Base-by-base conservation (phyloP, 805 yeast species). In the Candida sithepensis region DNA sequence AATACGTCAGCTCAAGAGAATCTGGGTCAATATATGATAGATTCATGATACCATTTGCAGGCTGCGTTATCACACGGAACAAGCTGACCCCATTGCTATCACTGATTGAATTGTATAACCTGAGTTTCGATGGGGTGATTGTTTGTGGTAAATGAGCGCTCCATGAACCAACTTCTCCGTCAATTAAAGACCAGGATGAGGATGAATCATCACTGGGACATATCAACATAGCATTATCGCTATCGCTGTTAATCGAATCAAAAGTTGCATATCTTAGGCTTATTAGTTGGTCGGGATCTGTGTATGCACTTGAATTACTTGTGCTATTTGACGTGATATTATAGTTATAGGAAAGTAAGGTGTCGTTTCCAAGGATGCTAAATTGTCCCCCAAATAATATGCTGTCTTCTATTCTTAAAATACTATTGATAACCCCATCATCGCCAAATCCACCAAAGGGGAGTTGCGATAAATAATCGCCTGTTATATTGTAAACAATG, bases 21-120 rank as follows among this genome's bases (percentile, higher is more conserved):
- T 61, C 50, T 2, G 96, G 96, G 60, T 92, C 92, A 20, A 86
- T 70, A 59, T 90, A 94, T 0, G 95, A 81, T 53, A 94, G 65
- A 63, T 94, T 94, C 96, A 94, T 87, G 51, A 92, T 92, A 54
- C 97, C 88, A 55, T 83, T 77, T 12, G 90, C 75, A 0, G 97
- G 97, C 45, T 76, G 68, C 0, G 96, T 82, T 36, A 85, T 69
- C 6, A 94, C 70, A 58, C 97, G 76, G 63, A 91, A 94, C 7
- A 75, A 49, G 42, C 82, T 73, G 5, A 82, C 75, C 13, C 83
- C 80, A 24, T 70, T 66, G 16, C 39, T 26, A 22, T 49, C 50
- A 33, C 69, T 71, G 9, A 70, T 68, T 0, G 92, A 80, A 52
- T 88, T 82, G 63, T 79, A 86, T 3, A 94, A 60, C 45, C 97